phyloP scores from a whole-genome alignment of 352 stramenopile genomes.

The Pythium chondricola region DNA sequence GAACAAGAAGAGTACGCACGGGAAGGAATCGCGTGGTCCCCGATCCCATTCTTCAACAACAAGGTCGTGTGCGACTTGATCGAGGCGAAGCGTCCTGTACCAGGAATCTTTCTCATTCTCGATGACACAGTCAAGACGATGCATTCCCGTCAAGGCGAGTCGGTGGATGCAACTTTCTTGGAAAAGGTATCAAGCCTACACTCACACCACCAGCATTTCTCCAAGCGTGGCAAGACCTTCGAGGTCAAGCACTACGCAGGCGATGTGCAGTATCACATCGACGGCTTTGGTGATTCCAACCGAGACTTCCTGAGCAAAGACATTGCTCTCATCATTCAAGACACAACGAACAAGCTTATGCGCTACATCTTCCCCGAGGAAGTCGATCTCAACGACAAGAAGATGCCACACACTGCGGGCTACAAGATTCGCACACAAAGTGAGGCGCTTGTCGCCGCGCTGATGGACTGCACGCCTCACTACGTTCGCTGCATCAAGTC shows the following conservation, averaged over 20 bases:
- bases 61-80: constrained; percentile 87
- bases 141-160: constrained; percentile 77
- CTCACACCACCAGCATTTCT: constrained; percentile 63
- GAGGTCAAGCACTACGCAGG: constrained; percentile 84
- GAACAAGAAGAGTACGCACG: constrained; percentile 94
- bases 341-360: constrained; percentile 82
- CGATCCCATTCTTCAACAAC: constrained; percentile 94
- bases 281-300: constrained; percentile 77
- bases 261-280: constrained; percentile 81
- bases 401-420: constrained; percentile 68
- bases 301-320: constrained; percentile 82
- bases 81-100: constrained; percentile 60
- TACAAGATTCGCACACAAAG: constrained; percentile 86
- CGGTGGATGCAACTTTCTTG: constrained; percentile 72
- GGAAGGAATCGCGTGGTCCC: constrained; percentile 89
- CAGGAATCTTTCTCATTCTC: constrained; percentile 80
- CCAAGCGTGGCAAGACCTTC: constrained; percentile 81
- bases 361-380: constrained; percentile 82
- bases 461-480: constrained; percentile 89
- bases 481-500: constrained; percentile 92
- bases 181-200: constrained; percentile 75
- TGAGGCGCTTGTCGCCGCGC: constrained; percentile 73
- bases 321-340: constrained; percentile 71
- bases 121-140: constrained; percentile 86
- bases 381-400: constrained; percentile 78